These are phyloP conservation scores for Tagetes patula DNA, from an alignment of 129 eudicot species.

Conservation along the genomic window DNA sequence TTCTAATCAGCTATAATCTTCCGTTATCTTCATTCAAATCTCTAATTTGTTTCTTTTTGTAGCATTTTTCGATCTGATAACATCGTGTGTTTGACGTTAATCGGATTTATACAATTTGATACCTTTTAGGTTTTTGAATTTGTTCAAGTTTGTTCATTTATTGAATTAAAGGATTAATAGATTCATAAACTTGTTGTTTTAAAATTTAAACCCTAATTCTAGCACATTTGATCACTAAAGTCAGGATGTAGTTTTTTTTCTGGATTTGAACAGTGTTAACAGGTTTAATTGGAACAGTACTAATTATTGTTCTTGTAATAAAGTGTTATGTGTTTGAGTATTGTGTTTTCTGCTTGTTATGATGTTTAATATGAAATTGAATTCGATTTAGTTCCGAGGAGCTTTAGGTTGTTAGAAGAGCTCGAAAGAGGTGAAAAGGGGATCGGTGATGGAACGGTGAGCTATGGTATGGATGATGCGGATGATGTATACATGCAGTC, in stretches of 20 bases:
- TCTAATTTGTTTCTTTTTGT: neutral
- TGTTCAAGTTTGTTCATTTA: slow-evolving; percentile 8
- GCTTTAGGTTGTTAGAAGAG: slow-evolving; percentile 80
- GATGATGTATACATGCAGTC: slow-evolving; percentile 87
- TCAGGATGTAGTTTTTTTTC: neutral
- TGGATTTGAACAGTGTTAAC: neutral
- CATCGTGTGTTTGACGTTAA: slow-evolving; percentile 3
- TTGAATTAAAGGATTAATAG: neutral
- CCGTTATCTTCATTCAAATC: neutral
- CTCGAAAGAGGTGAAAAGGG: slow-evolving; percentile 92
- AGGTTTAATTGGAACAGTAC: neutral
- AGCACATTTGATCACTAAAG: neutral
- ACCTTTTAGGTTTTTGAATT: slow-evolving; percentile 17
- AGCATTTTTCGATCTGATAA: neutral
- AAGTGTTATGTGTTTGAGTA: slow-evolving; percentile 5
- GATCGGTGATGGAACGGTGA: slow-evolving; percentile 89
- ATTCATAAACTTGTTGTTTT: slow-evolving; percentile 2
- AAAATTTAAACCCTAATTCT: neutral
- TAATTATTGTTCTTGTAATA: neutral
- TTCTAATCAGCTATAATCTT: slow-evolving; percentile 5
- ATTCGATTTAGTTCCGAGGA: slow-evolving; percentile 67
- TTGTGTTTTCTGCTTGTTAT: neutral
- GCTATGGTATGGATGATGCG: slow-evolving; percentile 91
- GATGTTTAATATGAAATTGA: slow-evolving; percentile 11
- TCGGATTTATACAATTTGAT: neutral